Conservation (phyloP, 495 filamentous ascomycete species). For the Aspergillus taichungensis region DNA sequence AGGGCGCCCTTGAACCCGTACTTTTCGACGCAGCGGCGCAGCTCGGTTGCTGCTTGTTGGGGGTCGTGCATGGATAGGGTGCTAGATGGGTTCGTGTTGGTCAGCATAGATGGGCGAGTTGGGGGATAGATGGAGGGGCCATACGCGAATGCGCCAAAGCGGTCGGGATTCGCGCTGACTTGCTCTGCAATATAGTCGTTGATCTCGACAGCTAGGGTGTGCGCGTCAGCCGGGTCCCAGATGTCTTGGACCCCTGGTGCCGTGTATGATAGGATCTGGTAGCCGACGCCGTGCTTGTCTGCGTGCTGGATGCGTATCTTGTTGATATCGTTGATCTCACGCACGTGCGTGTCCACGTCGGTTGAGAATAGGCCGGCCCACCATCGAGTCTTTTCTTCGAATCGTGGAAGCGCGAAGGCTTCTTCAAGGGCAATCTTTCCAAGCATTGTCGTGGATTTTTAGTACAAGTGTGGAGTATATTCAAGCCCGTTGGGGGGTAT, state of each 20-base stretch:
- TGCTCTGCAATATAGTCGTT: constrained; percentile 51
- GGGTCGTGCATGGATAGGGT: constrained; percentile 49
- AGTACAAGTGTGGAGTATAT: neutral
- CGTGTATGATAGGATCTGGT: constrained; percentile 49
- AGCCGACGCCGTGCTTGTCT: constrained; percentile 51
- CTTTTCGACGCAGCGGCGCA: constrained; percentile 45
- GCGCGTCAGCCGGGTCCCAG: constrained; percentile 36
- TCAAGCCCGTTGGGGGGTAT: too few relatives aligned
- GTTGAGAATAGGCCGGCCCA: constrained; percentile 39
- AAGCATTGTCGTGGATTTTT: constrained; percentile 26
- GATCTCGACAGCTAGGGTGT: constrained; percentile 37
- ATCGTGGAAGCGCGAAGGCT: constrained; percentile 40
- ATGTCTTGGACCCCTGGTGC: constrained; percentile 53
- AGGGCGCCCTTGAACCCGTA: constrained; percentile 51
- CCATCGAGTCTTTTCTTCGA: constrained; percentile 39
- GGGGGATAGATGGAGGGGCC: neutral
- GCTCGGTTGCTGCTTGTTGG: constrained; percentile 44
- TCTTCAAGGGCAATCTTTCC: constrained; percentile 46
- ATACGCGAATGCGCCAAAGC: constrained; percentile 50
- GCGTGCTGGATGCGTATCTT: constrained; percentile 41
- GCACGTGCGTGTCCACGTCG: constrained; percentile 31
- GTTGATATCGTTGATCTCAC: constrained; percentile 43
- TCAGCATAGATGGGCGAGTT: neutral
- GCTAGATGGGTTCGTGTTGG: constrained; percentile 9
- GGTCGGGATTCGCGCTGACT: constrained; percentile 40